These are phyloP conservation scores for Eleusine coracana DNA, from an alignment of 176 grass and related monocot genomes.

Conservation along the genomic window DNA sequence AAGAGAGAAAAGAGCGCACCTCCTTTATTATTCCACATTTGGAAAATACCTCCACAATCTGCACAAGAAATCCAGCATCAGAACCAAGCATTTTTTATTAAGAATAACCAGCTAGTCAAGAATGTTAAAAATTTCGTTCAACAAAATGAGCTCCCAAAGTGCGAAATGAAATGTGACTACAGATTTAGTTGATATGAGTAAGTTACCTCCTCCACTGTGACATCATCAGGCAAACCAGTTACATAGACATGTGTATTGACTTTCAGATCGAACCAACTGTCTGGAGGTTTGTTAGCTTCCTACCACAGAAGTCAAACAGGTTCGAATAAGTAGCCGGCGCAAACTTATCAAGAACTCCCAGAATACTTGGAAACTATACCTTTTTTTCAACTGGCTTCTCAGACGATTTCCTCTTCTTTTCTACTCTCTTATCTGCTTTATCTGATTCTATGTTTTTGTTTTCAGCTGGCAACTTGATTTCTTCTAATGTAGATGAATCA, in stretches of 20 bases:
- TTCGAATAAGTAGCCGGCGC: background rate
- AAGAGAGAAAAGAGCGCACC: conserved; percentile 32
- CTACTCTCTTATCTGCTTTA: conserved; percentile 58
- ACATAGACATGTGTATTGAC: conserved; percentile 96
- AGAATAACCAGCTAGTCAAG: background rate
- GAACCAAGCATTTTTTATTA: background rate
- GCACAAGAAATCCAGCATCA: conserved; percentile 49
- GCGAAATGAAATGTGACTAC: conserved; percentile 26
- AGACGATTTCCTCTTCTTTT: conserved; percentile 70
- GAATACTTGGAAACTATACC: conserved; percentile 51
- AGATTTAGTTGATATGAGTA: conserved; percentile 29
- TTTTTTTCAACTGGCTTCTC: conserved; percentile 87
- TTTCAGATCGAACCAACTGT: conserved; percentile 99
- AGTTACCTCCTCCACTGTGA: conserved; percentile 82
- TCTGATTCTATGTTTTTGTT: conserved; percentile 52
- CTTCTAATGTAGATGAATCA: conserved; percentile 49
- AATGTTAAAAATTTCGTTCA: conserved; percentile 34
- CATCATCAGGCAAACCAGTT: conserved; percentile 93
- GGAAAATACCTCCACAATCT: conserved; percentile 95
- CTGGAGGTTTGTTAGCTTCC: conserved; percentile 97
- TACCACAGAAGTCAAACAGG: conserved; percentile 32
- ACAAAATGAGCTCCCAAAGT: conserved; percentile 21
- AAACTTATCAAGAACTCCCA: conserved; percentile 25
- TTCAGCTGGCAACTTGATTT: conserved; percentile 33
- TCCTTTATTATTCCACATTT: conserved; percentile 99